A percentile compares a stretch with the other conserved stretches of the same genome.
Evolutionary conservation across 805 yeast genomes (phyloP).

Genomic region (Teunomyces cretensis): DNA sequence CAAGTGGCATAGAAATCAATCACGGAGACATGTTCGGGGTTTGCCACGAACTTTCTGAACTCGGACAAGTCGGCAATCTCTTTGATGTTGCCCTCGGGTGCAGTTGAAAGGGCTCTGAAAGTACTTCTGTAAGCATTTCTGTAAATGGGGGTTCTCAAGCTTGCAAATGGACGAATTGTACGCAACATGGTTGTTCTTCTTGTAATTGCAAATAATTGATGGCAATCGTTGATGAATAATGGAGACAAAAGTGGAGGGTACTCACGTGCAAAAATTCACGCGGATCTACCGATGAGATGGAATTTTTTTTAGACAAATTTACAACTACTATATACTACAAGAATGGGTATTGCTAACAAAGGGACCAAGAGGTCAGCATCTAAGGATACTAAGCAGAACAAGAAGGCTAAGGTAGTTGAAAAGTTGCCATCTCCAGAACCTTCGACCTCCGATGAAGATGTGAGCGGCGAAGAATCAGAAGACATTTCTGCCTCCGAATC

Average conservation of each 20-base stretch:
- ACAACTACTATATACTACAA: background rate
- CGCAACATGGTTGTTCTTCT: background rate
- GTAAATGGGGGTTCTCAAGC: background rate
- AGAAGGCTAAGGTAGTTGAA: conserved; percentile 31
- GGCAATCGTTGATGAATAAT: background rate
- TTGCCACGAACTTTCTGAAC: conserved; percentile 18
- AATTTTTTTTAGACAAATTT: conserved; percentile 1
- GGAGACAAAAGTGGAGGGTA: background rate
- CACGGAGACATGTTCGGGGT: conserved; percentile 43
- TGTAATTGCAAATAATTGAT: background rate
- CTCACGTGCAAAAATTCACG: background rate
- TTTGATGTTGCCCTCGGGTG: conserved; percentile 18
- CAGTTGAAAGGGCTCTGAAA: conserved; percentile 2
- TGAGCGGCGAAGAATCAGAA: conserved; percentile 4
- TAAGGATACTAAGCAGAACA: conserved; percentile 15
- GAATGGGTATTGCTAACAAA: conserved; percentile 23
- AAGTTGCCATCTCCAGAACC: conserved; percentile 24
- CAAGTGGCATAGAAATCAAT: conserved; percentile 71
- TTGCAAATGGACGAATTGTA: background rate
- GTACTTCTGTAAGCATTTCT: background rate
- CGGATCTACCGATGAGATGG: conserved; percentile 2
- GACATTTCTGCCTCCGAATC: conserved; percentile 11
- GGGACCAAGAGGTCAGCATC: conserved; percentile 32
- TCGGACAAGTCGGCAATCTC: conserved; percentile 29
- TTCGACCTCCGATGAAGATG: conserved; percentile 21